Evolutionary conservation across 129 eudicot genomes (phyloP), one percentile per base, ranked within the genome.

Genomic region (Tagetes patula): DNA sequence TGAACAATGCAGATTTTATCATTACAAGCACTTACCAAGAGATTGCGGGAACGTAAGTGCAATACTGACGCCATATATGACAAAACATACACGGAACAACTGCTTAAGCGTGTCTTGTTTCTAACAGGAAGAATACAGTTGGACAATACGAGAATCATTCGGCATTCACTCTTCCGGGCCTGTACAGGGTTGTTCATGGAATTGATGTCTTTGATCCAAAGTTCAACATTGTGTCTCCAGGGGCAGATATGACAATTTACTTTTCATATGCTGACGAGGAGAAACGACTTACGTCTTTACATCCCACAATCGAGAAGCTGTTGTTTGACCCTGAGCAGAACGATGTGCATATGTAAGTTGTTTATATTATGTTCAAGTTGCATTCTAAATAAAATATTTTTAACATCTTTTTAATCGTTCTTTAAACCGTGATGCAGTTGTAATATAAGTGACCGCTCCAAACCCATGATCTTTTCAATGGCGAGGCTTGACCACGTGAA

Each of bases 1-100:
- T 95, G 99, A 88, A 95, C 75, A 75, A 84, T 84, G 91, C 99
- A 3, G 99, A 95, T 85, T 95, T 95, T 73, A 95, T 95, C 72
- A 95, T 95, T 77, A 95, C 99, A 9, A 90, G 99, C 69, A 95
- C 99, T 20, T 95, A 90, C 91, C 99, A 95, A 81, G 97, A 90
- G 82, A 95, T 95, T 46, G 99, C 99, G 5, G 99, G 99, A 87
- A 86, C 97, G 99, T 95, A 82, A 88, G 99, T 76, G 41, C 12
- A 31, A 62, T 70, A n/a, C 5, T 33, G 4, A 36, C 42, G 52
- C 30, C 5, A 11, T 5, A 2, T 40, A 53, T 4, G 30, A 70
- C 6, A 70, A 71, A 5, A 71, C 11, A 27, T 2, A 36, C 67
- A 61, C 13, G 67, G 12, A 34, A 30, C 65, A 40, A 10, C 11